These are phyloP conservation scores for Tricholoma hemisulphureum DNA, from an alignment of 768 basidiomycete species.

Conservation along the genomic window DNA sequence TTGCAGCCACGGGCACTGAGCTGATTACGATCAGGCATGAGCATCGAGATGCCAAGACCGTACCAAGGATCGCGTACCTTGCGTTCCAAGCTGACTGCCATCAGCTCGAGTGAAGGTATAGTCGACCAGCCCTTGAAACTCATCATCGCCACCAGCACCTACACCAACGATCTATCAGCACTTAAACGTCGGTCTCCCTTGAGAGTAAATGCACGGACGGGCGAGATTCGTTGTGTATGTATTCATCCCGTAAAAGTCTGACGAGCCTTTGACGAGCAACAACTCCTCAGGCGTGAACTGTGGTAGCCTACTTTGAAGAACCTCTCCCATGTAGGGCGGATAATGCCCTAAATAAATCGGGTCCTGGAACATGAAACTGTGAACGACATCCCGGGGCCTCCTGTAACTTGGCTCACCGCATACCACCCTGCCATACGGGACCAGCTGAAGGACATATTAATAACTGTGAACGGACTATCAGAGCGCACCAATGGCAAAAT, in stretches of 20 bases:
- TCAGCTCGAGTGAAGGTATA: slow-evolving; percentile 64
- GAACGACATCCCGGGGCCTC: background rate
- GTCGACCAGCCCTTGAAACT: slow-evolving; percentile 60
- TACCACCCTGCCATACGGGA: slow-evolving; percentile 48
- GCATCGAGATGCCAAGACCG: background rate
- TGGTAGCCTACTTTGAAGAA: slow-evolving; percentile 58
- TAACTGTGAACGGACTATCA: slow-evolving; percentile 9
- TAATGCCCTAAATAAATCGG: slow-evolving; percentile 73
- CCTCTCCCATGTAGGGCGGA: slow-evolving; percentile 54
- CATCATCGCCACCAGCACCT: slow-evolving; percentile 61
- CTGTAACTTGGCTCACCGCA: slow-evolving; percentile 41
- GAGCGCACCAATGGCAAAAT: slow-evolving; percentile 64
- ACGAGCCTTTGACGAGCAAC: slow-evolving; percentile 57
- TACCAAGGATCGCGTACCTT: slow-evolving; percentile 36
- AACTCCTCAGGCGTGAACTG: slow-evolving; percentile 56
- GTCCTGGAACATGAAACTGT: slow-evolving; percentile 36
- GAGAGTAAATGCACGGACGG: slow-evolving; percentile 35
- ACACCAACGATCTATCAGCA: background rate
- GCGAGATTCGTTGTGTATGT: slow-evolving; percentile 68
- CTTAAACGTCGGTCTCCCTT: background rate
- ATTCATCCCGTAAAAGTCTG: slow-evolving; percentile 74
- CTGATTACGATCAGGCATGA: slow-evolving; percentile 29
- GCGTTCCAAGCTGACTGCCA: slow-evolving; percentile 60
- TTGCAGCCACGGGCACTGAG: slow-evolving; percentile 66
- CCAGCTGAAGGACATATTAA: slow-evolving; percentile 26